phyloP scores from a whole-genome alignment of 2,329 filamentous ascomycete genomes.

The Ophiocordyceps australis region DNA sequence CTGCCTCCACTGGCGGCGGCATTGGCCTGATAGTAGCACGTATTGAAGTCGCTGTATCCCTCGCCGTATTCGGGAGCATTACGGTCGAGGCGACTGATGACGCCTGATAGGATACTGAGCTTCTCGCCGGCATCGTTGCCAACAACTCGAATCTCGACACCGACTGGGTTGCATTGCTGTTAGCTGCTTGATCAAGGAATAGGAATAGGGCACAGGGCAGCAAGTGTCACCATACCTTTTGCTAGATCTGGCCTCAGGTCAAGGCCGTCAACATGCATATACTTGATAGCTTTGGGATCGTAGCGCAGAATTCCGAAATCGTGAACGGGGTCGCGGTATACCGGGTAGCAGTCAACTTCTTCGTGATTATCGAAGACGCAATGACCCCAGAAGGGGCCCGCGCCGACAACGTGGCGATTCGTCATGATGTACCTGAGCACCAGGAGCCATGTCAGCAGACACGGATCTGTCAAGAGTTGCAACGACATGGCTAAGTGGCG shows the following conservation, averaged over 20 bases:
- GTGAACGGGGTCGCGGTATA: slow-evolving; percentile 96
- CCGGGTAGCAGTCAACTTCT: slow-evolving; percentile 84
- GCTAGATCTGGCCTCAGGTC: slow-evolving; percentile 73
- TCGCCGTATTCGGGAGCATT: slow-evolving; percentile 97
- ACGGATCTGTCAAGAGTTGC: neutral
- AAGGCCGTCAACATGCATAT: slow-evolving; percentile 77
- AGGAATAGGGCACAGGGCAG: neutral
- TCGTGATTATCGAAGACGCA: slow-evolving; percentile 99
- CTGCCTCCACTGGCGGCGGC: slow-evolving; percentile 92
- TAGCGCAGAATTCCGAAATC: slow-evolving; percentile 96
- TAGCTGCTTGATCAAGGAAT: too few relatives aligned
- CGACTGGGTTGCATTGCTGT: too few relatives aligned
- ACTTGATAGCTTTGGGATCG: slow-evolving; percentile 89
- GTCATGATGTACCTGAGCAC: slow-evolving; percentile 53
- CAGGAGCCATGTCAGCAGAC: neutral
- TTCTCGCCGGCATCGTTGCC: slow-evolving; percentile 98
- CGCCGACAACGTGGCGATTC: slow-evolving; percentile 83
- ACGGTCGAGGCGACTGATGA: slow-evolving; percentile 87
- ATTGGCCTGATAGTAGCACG: slow-evolving; percentile 92
- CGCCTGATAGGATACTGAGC: slow-evolving; percentile 89
- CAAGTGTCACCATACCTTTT: slow-evolving; percentile 26
- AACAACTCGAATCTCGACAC: slow-evolving; percentile 87
- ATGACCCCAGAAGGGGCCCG: slow-evolving; percentile 95
- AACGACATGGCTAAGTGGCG: neutral
- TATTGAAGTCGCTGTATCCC: slow-evolving; percentile 94